Base-by-base conservation (phyloP, 1,284 basidiomycete genomes). In the Sporisorium exsertum region DNA sequence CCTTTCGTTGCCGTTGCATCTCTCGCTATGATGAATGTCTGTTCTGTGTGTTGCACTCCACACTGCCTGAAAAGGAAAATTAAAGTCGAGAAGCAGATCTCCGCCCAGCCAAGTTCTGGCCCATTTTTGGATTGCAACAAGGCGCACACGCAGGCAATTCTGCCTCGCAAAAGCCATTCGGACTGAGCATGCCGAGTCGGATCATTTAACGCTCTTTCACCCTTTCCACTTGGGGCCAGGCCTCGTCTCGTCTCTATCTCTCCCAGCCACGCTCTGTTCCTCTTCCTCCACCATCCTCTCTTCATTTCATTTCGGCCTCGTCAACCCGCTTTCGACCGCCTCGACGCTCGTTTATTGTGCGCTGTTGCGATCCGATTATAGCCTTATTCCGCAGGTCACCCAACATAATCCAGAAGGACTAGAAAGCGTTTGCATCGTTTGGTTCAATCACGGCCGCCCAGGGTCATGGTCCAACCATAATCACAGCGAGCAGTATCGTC, bases 171-270 rank as follows among this genome's bases (percentile, higher is more conserved):
- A 37, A 12, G 7, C n/a, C 20, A 45, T 56, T 37, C 55, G 55
- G 55, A 20, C 55, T 57, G 55, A n/a, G 32, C 55, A 49, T 47
- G 24, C 55, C 55, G 55, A 57, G 55, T 46, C 53, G 53, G 53
- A 35, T 46, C 13, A 35, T 35, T 32, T 33, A 32, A 24, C 24
- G 52, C n/a, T 40, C 22, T 27, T 27, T 18, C 33, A 20, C 15
- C 22, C 18, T 20, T 37, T 20, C 32, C 8, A 33, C 1, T 5
- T 10, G 18, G 7, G 1, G 10, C 10, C 26, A 20, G 10, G 32
- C n/a, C 32, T 32, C 29, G 29, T 52, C 33, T 33, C 20, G 20
- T 37, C 50, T 20, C 16, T 1, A 18, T 32, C 26, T 32, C 50
- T 52, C 50, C 33, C n/a, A n/a, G n/a, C n/a, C n/a, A n/a, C n/a